These are phyloP conservation scores for Lactarius pseudohatsudake DNA, from an alignment of 768 basidiomycete species.

Conservation along the genomic window DNA sequence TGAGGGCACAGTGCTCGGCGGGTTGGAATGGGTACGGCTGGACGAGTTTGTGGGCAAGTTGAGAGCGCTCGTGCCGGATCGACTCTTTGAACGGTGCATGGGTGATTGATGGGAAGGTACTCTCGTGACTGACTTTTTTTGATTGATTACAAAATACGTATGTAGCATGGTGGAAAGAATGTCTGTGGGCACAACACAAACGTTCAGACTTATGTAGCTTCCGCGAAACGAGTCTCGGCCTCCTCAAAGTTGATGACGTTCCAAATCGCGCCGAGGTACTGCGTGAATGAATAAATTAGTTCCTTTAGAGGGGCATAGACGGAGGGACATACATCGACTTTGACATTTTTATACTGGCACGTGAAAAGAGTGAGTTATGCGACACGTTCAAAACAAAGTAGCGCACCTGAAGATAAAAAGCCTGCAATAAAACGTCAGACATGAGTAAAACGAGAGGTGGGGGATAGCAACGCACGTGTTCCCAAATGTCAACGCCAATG, in stretches of 20 bases:
- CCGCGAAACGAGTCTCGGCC: constrained; percentile 62
- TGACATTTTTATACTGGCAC: constrained; percentile 82
- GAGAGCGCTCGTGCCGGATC: constrained; percentile 37
- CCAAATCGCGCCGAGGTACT: constrained; percentile 97
- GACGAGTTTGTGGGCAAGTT: constrained; percentile 39
- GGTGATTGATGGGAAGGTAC: constrained; percentile 7
- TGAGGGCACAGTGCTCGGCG: constrained; percentile 43
- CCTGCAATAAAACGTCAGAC: constrained; percentile 21
- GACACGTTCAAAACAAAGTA: background rate
- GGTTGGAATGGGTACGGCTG: constrained; percentile 41
- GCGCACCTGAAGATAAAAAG: constrained; percentile 25
- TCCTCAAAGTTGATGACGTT: constrained; percentile 95
- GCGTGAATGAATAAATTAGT: constrained; percentile 12
- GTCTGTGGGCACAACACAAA: background rate
- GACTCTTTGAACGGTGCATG: constrained; percentile 35
- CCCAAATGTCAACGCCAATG: constrained; percentile 97
- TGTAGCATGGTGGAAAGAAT: background rate
- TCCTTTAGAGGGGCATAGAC: background rate
- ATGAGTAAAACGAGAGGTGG: constrained; percentile 52
- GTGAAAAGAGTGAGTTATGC: constrained; percentile 3
- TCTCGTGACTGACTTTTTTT: background rate
- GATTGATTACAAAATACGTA: background rate
- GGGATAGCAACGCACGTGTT: constrained; percentile 51
- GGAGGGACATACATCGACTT: constrained; percentile 73
- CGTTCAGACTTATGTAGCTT: constrained; percentile 35